Evolutionary conservation across 495 filamentous ascomycete species (phyloP).

Genomic region (Ascobolus immersus): DNA sequence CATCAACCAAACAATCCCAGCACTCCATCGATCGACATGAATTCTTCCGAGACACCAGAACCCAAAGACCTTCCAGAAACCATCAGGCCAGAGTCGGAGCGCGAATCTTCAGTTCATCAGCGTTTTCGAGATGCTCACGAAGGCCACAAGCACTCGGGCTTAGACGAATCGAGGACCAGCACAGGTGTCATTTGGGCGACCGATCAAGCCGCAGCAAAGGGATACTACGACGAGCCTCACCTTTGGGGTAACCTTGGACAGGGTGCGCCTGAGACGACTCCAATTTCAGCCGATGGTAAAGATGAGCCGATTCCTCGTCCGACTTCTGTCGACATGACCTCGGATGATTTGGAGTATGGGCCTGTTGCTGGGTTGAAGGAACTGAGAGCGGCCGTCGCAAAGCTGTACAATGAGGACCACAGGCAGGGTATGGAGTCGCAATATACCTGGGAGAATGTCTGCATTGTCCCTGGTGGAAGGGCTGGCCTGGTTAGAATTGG

Average conservation of each 20-base stretch:
- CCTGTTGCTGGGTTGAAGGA: slow-evolving; percentile 85
- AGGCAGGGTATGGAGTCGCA: slow-evolving; percentile 65
- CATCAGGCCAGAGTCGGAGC: no score
- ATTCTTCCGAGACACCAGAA: no score
- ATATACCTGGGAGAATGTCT: slow-evolving; percentile 98
- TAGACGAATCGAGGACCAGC: background rate
- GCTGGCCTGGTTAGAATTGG: slow-evolving; percentile 86
- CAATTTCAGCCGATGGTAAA: no score
- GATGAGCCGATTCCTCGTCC: slow-evolving; percentile 66
- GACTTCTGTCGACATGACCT: slow-evolving; percentile 58
- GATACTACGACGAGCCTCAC: slow-evolving; percentile 55
- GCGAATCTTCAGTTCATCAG: background rate
- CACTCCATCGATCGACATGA: no score
- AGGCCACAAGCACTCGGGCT: background rate
- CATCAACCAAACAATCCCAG: no score
- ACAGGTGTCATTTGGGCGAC: slow-evolving; percentile 64
- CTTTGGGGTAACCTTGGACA: slow-evolving; percentile 86
- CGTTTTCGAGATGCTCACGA: background rate
- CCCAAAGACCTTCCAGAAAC: no score
- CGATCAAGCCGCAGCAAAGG: slow-evolving; percentile 53
- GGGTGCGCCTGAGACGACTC: slow-evolving; percentile 79
- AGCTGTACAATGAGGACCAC: slow-evolving; percentile 80
- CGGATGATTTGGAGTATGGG: slow-evolving; percentile 64
- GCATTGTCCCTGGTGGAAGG: slow-evolving; percentile 80
- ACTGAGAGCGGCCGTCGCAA: slow-evolving; percentile 67